These are phyloP conservation scores for Debaryomyces udenii DNA, from an alignment of 1,139 yeast species.

Conservation along the genomic window DNA sequence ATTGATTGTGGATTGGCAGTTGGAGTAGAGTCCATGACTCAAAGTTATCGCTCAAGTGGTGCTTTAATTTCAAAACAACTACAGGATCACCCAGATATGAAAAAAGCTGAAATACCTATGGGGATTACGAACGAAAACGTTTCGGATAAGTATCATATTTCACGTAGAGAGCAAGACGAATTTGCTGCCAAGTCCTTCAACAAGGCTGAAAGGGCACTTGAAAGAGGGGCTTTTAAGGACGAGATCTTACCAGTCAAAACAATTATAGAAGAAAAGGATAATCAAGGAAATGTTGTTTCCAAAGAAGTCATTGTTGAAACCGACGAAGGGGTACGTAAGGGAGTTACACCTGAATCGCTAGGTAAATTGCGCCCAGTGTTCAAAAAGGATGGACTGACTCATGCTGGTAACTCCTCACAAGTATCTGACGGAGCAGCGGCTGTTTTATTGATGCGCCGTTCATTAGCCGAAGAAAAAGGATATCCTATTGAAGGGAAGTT, in stretches of 20 bases:
- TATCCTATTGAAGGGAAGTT: constrained; percentile 73
- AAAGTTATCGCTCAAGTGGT: constrained; percentile 73
- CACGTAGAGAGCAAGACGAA: constrained; percentile 78
- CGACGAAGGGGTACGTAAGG: constrained; percentile 91
- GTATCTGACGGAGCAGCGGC: constrained; percentile 94
- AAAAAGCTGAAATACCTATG: constrained; percentile 60
- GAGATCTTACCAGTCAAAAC: constrained; percentile 82
- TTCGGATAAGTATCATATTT: constrained; percentile 54
- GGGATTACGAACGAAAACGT: constrained; percentile 62
- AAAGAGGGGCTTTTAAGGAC: constrained; percentile 72
- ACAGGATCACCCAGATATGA: constrained; percentile 31
- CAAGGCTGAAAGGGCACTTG: constrained; percentile 78
- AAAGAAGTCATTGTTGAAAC: constrained; percentile 55
- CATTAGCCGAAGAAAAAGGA: constrained; percentile 76
- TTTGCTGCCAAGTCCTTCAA: constrained; percentile 85
- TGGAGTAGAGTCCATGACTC: constrained; percentile 93
- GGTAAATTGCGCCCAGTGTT: constrained; percentile 84
- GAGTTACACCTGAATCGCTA: constrained; percentile 78
- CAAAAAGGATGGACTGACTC: constrained; percentile 79
- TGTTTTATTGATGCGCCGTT: constrained; percentile 81
- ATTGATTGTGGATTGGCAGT: constrained; percentile 88
- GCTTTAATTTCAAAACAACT: constrained; percentile 60
- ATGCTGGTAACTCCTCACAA: constrained; percentile 96
- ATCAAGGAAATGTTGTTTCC: constrained; percentile 45
- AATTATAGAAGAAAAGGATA: constrained; percentile 52